Evolutionary conservation across 2,329 filamentous ascomycete genomes (phyloP).

Genomic region (Nannizziopsis barbatae): DNA sequence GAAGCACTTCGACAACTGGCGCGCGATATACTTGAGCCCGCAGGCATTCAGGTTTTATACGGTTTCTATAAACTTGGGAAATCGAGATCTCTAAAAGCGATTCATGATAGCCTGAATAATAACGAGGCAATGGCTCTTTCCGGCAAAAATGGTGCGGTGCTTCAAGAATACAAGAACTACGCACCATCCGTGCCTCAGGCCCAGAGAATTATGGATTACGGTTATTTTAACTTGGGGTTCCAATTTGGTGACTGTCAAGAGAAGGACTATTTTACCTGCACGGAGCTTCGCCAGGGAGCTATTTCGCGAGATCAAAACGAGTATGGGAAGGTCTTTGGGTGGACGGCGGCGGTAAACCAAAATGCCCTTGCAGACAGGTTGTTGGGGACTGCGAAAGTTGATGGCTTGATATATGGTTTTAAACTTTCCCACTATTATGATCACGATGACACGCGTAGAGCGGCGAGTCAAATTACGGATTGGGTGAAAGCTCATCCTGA

Average conservation of each 20-base stretch:
- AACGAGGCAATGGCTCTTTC: background rate
- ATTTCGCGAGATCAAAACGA: background rate
- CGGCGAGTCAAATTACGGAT: background rate
- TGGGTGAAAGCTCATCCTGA: background rate
- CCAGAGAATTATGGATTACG: slow-evolving; percentile 4
- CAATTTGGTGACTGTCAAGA: background rate
- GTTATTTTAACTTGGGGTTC: background rate
- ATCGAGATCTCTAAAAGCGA: background rate
- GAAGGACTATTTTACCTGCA: slow-evolving; percentile 1
- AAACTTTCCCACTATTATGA: slow-evolving; percentile 1
- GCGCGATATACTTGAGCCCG: background rate
- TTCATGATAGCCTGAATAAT: background rate
- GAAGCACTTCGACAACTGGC: background rate
- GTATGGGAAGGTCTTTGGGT: slow-evolving; percentile 3
- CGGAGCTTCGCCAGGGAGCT: slow-evolving; percentile 1
- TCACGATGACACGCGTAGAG: background rate
- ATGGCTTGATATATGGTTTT: slow-evolving; percentile 7
- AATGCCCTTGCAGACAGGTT: background rate
- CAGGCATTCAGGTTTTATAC: background rate
- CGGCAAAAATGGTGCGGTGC: background rate
- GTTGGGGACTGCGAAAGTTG: background rate
- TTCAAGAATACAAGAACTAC: background rate
- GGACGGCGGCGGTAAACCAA: background rate
- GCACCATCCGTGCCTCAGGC: background rate
- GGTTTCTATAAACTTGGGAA: slow-evolving; percentile 4